Conservation (phyloP, 2,329 filamentous ascomycete species). For the Cadophora sp. region DNA sequence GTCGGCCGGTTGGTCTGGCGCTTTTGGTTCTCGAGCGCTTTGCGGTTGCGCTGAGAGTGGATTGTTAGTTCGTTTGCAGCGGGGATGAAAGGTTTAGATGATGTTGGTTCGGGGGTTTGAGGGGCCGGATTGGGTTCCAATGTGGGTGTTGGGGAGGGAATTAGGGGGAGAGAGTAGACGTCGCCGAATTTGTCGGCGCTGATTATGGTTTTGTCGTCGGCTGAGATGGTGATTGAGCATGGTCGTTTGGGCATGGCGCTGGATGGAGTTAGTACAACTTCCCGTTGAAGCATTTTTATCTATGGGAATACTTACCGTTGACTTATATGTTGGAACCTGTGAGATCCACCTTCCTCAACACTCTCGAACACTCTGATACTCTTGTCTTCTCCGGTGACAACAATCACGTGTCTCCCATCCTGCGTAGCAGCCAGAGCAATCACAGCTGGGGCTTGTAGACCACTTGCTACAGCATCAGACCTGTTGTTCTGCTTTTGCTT, state of each 20-base stretch:
- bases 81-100: slow-evolving; percentile 51
- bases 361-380: slow-evolving; percentile 82
- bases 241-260: slow-evolving; percentile 88
- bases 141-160: slow-evolving; percentile 46
- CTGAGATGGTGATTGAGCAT: slow-evolving; percentile 75
- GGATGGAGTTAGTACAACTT: slow-evolving; percentile 11
- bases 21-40: slow-evolving; percentile 65
- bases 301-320: slow-evolving; percentile 62
- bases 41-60: slow-evolving; percentile 68
- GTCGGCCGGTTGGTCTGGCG: slow-evolving; percentile 48
- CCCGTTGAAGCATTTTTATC: not conserved
- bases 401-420: slow-evolving; percentile 73
- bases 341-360: slow-evolving; percentile 54
- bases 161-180: slow-evolving; percentile 85
- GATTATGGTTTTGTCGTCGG: slow-evolving; percentile 73
- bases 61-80: slow-evolving; percentile 66
- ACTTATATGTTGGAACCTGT: slow-evolving; percentile 68
- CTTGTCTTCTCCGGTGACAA: slow-evolving; percentile 91
- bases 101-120: slow-evolving; percentile 32
- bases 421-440: slow-evolving; percentile 70
- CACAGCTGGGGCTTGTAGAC: slow-evolving; percentile 67
- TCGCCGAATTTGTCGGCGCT: slow-evolving; percentile 96
- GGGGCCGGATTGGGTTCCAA: slow-evolving; percentile 25
- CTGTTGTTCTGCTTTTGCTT: slow-evolving; percentile 35
- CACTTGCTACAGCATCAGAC: slow-evolving; percentile 33